phyloP scores from a whole-genome alignment of 192 early-diverging fungal genomes.

The Gaertneriomyces sp. region DNA sequence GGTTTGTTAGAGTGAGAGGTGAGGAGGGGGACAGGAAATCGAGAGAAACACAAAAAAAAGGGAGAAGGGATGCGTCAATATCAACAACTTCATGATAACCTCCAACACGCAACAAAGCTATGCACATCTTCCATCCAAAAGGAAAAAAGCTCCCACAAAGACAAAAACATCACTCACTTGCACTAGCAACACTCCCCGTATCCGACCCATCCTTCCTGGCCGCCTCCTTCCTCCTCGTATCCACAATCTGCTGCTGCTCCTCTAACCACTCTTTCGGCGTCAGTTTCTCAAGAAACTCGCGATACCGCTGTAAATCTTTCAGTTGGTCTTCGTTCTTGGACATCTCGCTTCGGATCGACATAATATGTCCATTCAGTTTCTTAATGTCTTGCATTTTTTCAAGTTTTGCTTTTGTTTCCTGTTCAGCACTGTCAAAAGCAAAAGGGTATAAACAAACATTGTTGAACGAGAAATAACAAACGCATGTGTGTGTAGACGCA shows the following conservation, averaged over 20 bases:
- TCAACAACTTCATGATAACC: too few species aligned
- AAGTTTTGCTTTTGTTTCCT: conserved; percentile 60
- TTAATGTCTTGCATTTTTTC: conserved; percentile 63
- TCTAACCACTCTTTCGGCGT: conserved; percentile 54
- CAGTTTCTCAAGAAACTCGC: conserved; percentile 55
- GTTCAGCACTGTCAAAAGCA: conserved; percentile 45
- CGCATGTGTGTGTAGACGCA: not conserved
- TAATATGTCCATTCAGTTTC: conserved; percentile 56
- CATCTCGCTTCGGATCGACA: conserved; percentile 56
- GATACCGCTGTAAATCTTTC: conserved; percentile 55
- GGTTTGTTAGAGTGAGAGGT: too few species aligned
- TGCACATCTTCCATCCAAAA: too few species aligned
- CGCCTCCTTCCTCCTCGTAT: conserved; percentile 17
- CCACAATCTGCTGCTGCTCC: conserved; percentile 11
- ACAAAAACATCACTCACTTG: too few species aligned
- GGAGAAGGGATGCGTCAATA: too few species aligned
- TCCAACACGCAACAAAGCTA: too few species aligned
- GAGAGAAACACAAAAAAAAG: too few species aligned
- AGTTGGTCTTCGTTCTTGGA: conserved; percentile 61
- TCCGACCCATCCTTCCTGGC: too few species aligned
- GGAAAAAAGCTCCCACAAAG: too few species aligned
- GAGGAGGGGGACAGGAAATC: too few species aligned
- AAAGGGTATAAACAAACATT: conserved; percentile 6
- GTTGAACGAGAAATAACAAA: not conserved
- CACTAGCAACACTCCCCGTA: too few species aligned